Percentiles rank a stretch among this genome's conserved stretches.
Conservation (phyloP, 345 rosid species). For the Hypericum perforatum region DNA sequence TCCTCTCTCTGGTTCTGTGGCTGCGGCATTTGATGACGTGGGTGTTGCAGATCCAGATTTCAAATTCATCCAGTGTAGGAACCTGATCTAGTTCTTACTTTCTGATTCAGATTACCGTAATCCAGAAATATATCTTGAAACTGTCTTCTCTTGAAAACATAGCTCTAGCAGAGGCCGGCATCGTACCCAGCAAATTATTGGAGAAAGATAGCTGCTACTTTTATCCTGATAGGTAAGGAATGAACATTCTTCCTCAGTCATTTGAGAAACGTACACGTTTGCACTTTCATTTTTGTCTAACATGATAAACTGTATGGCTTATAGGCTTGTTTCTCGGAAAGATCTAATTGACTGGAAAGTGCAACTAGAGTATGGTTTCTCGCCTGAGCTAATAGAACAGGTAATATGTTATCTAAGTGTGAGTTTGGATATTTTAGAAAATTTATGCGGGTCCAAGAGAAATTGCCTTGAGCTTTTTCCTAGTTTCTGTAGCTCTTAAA, state of each 20-base stretch:
- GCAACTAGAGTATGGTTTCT: slow-evolving; percentile 49
- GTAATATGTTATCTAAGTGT: slow-evolving; percentile 27
- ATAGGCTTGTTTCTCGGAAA: slow-evolving; percentile 56
- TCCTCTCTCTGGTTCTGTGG: slow-evolving; percentile 47
- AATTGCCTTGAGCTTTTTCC: slow-evolving; percentile 13
- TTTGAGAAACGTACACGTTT: background rate
- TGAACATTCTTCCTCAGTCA: background rate
- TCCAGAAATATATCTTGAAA: background rate
- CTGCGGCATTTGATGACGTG: slow-evolving; percentile 71
- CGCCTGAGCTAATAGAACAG: slow-evolving; percentile 44
- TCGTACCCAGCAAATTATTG: slow-evolving; percentile 50
- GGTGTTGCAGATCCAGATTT: slow-evolving; percentile 50
- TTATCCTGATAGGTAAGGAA: slow-evolving; percentile 54
- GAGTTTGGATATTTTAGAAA: background rate
- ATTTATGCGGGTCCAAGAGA: background rate
- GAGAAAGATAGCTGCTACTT: slow-evolving; percentile 22
- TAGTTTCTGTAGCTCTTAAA: slow-evolving; percentile 33
- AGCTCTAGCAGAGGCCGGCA: slow-evolving; percentile 85
- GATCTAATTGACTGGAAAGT: slow-evolving; percentile 83
- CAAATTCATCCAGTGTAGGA: slow-evolving; percentile 52
- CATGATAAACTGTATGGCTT: slow-evolving; percentile 11
- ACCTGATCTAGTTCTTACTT: slow-evolving; percentile 5
- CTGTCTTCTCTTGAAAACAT: slow-evolving; percentile 17
- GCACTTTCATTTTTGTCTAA: background rate
- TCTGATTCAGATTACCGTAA: slow-evolving; percentile 2